Percentiles rank a stretch among this genome's conserved stretches.
phyloP scores from a whole-genome alignment of 257 asterid genomes.

The Leptodermis oblonga region DNA sequence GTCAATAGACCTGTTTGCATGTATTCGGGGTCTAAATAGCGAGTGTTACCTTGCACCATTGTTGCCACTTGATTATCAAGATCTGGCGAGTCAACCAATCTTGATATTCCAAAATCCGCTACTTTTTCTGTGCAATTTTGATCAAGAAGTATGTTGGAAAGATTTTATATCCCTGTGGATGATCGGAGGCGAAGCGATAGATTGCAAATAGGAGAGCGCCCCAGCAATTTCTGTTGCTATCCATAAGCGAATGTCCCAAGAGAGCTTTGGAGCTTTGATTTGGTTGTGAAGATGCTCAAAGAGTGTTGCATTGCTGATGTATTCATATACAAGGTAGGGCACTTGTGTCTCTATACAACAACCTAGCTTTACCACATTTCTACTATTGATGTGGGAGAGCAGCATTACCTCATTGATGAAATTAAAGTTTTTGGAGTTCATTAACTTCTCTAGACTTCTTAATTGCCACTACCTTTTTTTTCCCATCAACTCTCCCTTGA shows the following conservation, averaged over 20 bases:
- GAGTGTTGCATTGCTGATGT: slow-evolving; percentile 27
- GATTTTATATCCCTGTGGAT: slow-evolving; percentile 39
- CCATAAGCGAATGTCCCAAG: slow-evolving; percentile 25
- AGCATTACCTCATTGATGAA: slow-evolving; percentile 34
- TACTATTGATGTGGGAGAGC: slow-evolving; percentile 27
- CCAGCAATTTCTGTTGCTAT: slow-evolving; percentile 32
- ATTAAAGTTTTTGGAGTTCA: slow-evolving; percentile 22
- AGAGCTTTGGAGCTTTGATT: slow-evolving; percentile 9
- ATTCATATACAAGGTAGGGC: slow-evolving; percentile 35
- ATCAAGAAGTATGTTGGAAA: slow-evolving; percentile 36
- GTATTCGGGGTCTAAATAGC: slow-evolving; percentile 39
- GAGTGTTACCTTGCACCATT: slow-evolving; percentile 33
- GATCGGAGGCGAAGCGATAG: slow-evolving; percentile 32
- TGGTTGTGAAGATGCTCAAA: slow-evolving; percentile 22
- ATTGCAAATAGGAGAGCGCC: slow-evolving; percentile 32
- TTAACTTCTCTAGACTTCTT: slow-evolving; percentile 14
- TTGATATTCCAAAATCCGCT: slow-evolving; percentile 33
- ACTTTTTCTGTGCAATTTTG: slow-evolving; percentile 23
- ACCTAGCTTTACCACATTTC: slow-evolving; percentile 35
- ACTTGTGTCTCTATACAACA: slow-evolving; percentile 33
- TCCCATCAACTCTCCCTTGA: slow-evolving; percentile 11
- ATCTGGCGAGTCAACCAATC: slow-evolving; percentile 19
- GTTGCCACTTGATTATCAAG: slow-evolving; percentile 23
- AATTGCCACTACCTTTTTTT: neutral
- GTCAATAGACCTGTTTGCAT: slow-evolving; percentile 26